Percentiles rank a stretch among this genome's conserved stretches.
Conservation (phyloP, 2,329 filamentous ascomycete species). For the Amesomyces nigricolor region DNA sequence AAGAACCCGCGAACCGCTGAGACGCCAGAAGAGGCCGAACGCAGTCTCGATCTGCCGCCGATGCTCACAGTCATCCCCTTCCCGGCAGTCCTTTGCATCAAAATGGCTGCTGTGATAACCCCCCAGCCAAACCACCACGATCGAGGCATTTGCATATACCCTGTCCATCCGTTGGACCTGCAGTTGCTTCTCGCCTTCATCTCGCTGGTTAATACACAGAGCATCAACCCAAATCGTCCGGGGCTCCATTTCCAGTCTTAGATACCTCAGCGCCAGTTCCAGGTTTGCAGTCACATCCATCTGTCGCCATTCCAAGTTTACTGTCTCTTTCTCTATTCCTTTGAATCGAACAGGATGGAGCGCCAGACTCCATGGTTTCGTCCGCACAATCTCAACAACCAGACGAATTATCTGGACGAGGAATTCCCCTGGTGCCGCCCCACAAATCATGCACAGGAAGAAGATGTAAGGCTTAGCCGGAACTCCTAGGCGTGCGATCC, state of each 20-base stretch:
- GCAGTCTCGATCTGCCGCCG: neutral
- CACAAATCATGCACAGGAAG: neutral
- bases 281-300: neutral
- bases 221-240: constrained; percentile 2
- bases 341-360: neutral
- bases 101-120: neutral
- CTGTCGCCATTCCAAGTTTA: neutral
- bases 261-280: neutral
- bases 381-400: neutral
- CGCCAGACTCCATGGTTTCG: neutral
- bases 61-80: neutral
- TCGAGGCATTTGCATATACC: neutral
- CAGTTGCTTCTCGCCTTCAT: neutral
- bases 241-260: neutral
- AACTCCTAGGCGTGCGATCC: neutral
- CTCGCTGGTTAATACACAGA: constrained; percentile 1
- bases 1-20: neutral
- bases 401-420: neutral
- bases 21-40: neutral
- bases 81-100: neutral
- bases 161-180: neutral
- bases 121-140: neutral
- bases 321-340: neutral
- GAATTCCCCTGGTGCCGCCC: neutral
- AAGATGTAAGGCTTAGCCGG: neutral